Base-by-base conservation (phyloP, 345 rosid species). In the Eutrema heterophyllum region DNA sequence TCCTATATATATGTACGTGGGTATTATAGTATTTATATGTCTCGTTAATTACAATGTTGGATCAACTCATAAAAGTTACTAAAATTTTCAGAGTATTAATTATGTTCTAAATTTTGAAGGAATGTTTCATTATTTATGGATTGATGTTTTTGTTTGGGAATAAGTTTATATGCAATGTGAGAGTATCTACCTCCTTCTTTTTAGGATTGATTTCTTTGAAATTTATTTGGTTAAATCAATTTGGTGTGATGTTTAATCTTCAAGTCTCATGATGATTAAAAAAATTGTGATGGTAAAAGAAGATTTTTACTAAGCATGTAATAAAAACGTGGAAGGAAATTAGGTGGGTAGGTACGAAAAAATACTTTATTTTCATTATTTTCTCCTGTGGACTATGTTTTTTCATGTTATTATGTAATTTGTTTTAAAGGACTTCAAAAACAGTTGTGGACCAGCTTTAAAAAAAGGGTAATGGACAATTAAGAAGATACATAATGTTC, bases 301-400 rank as follows among this genome's bases (percentile, higher is more conserved):
- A 41, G 9, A 8, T 7, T 52, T 32, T 53, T 64, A 38, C 65
- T 3, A 21, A 4, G 39, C 62, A 50, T 50, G 1, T 67, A 30
- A 43, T 18, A 74, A 40, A 58, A 57, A 58, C 64, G 64, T 38
- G 55, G 77, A 2, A 72, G 77, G 70, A 64, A 44, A 33, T 53
- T 72, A 72, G 77, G 77, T 72, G 64, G 18, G 40, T 24, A 3
- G 32, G n/a, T 11, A 2, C 38, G 38, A 27, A 12, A 33, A 45
- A 18, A 9, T 8, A n/a, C 1, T 15, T 2, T 48, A 7, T 48
- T 16, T 32, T 32, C 33, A 69, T 18, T 8, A 11, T 30, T 41
- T 68, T 35, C 3, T 44, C 21, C 14, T 5, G 40, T 57, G 43
- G 43, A 39, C 5, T 60, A 27, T 60, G 5, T 6, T 36, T 43